Evolutionary conservation across 768 basidiomycete genomes (phyloP).

Genomic region (Hortiboletus flavorubellus): DNA sequence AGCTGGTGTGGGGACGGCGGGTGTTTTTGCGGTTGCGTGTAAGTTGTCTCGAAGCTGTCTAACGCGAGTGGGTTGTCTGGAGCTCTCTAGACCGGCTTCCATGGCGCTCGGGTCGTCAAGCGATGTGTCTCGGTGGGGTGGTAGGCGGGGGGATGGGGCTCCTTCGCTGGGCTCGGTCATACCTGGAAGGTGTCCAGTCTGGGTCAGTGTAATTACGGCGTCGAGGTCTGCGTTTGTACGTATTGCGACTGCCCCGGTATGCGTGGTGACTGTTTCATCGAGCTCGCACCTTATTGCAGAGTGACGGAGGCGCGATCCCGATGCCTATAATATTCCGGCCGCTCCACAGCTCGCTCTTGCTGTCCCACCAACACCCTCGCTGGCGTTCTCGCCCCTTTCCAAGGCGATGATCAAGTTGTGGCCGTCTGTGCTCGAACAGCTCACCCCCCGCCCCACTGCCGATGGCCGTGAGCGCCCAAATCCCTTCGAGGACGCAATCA

Average conservation of each 20-base stretch:
- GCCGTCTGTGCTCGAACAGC: constrained; percentile 53
- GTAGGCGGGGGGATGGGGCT: constrained; percentile 53
- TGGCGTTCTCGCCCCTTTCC: constrained; percentile 25
- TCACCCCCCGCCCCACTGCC: constrained; percentile 53
- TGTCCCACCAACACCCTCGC: constrained; percentile 15
- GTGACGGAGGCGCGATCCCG: constrained; percentile 11
- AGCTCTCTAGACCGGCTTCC: constrained; percentile 55
- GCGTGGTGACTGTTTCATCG: constrained; percentile 2
- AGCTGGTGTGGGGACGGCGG: constrained; percentile 63
- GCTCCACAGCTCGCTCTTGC: constrained; percentile 12
- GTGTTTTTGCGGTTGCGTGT: constrained; percentile 55
- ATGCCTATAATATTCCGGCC: background rate
- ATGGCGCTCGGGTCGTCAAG: constrained; percentile 45
- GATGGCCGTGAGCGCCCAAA: constrained; percentile 47
- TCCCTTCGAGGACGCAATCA: constrained; percentile 55
- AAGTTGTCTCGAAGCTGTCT: constrained; percentile 25
- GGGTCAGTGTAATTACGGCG: background rate
- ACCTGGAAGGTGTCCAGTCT: constrained; percentile 26
- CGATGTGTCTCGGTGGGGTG: constrained; percentile 51
- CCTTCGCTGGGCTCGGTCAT: constrained; percentile 38
- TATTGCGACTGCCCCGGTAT: background rate
- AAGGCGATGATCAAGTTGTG: constrained; percentile 66
- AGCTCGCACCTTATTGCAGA: background rate
- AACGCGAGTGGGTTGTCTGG: constrained; percentile 32
- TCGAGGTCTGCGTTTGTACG: constrained; percentile 10